Conservation (phyloP, 2,329 filamentous ascomycete genomes). For the Neobulgaria alba region DNA sequence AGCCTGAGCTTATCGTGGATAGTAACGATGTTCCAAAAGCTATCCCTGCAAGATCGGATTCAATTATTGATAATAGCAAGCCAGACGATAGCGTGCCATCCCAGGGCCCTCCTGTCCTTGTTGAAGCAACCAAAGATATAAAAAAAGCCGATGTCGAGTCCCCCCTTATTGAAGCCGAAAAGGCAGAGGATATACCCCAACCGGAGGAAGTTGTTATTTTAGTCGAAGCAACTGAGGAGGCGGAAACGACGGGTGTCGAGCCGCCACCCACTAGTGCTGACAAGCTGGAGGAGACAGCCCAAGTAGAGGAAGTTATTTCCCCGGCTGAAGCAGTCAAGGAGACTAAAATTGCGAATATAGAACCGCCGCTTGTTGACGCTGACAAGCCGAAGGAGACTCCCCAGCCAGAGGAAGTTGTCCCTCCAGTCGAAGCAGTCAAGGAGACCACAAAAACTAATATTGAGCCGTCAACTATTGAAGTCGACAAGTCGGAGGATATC, state of each 20-base stretch:
- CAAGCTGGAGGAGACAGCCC: not conserved
- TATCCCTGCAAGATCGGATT: no score
- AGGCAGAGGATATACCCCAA: not conserved
- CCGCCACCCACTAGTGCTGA: not conserved
- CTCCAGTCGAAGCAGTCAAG: not conserved
- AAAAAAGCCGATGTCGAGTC: no score
- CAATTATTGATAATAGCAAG: no score
- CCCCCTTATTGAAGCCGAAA: not conserved
- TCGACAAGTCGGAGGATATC: not conserved
- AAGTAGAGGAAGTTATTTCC: not conserved
- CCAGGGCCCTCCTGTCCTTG: no score
- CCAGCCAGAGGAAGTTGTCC: conserved; percentile 1
- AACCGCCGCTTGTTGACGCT: not conserved
- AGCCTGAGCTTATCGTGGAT: not conserved
- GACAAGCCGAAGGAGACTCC: not conserved
- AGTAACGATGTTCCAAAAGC: not conserved
- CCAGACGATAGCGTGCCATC: no score
- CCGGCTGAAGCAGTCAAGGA: no score
- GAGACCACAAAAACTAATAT: not conserved
- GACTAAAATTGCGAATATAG: no score
- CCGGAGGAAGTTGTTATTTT: not conserved
- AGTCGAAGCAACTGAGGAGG: not conserved
- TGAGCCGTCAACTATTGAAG: not conserved
- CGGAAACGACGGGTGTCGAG: not conserved
- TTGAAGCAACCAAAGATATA: no score